A percentile compares a stretch with the other conserved stretches of the same genome.
Evolutionary conservation across 306 rosid genomes (phyloP).

Genomic region (Casuarina cunninghamiana): DNA sequence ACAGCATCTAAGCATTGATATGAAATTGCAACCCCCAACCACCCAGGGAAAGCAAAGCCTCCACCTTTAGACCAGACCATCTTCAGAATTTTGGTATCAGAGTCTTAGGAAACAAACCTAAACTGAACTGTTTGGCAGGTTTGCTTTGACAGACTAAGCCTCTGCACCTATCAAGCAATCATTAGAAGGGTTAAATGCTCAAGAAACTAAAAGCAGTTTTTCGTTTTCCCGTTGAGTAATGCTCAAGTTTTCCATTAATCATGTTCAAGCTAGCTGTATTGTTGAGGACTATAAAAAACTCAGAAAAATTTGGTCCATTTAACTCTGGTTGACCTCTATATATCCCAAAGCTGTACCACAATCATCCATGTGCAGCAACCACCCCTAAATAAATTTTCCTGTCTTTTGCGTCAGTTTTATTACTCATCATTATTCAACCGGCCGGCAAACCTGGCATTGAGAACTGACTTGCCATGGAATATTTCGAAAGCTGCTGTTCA

Average conservation of each 20-base stretch:
- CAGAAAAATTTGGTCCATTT: neutral
- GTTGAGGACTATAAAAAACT: neutral
- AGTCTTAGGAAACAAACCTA: neutral
- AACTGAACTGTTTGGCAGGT: no score
- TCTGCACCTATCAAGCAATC: neutral
- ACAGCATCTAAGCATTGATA: conserved; percentile 31
- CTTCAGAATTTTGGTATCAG: neutral
- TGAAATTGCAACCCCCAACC: conserved; percentile 48
- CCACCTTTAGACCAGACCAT: conserved; percentile 9
- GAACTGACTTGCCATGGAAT: neutral
- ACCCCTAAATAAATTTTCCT: neutral
- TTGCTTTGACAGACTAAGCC: neutral
- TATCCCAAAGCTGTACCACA: neutral
- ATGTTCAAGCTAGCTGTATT: no score
- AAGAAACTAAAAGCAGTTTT: no score
- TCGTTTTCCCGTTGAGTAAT: no score
- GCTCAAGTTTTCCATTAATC: no score
- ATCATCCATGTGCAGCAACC: neutral
- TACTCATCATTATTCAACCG: neutral
- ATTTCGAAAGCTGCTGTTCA: neutral
- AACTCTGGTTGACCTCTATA: neutral
- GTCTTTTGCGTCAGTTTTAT: no score
- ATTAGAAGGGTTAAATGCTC: neutral
- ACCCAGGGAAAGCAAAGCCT: neutral
- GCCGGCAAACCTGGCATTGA: neutral